phyloP scores from a whole-genome alignment of 2,329 filamentous ascomycete genomes.

The Diplodia intermedia region DNA sequence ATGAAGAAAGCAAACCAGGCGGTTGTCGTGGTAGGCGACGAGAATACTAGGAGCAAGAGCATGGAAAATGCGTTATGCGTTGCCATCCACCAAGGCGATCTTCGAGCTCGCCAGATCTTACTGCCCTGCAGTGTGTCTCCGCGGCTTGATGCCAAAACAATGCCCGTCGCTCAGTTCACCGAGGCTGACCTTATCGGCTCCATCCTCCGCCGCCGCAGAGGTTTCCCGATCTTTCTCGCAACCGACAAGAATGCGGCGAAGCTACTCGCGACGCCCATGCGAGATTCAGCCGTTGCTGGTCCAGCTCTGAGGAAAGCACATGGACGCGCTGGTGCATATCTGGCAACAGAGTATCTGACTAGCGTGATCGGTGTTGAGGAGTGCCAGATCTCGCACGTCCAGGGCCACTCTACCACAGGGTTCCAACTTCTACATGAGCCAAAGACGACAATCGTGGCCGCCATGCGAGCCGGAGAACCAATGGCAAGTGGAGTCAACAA shows the following conservation, averaged over 20 bases:
- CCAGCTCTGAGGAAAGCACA: background rate
- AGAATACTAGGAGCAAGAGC: constrained; percentile 53
- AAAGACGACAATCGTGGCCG: background rate
- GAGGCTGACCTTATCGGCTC: background rate
- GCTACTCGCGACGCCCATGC: background rate
- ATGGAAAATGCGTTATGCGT: constrained; percentile 43
- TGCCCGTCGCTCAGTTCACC: background rate
- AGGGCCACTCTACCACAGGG: background rate
- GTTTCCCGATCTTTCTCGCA: background rate
- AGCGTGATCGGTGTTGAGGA: background rate
- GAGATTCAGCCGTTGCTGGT: background rate
- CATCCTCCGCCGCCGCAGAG: background rate
- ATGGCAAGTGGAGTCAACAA: background rate
- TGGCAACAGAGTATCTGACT: background rate
- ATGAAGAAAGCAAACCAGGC: constrained; percentile 60
- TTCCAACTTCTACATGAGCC: background rate
- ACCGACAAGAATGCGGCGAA: background rate
- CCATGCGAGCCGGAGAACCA: background rate
- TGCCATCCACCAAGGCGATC: constrained; percentile 51
- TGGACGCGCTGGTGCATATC: background rate
- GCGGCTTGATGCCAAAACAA: background rate
- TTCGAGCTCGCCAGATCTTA: constrained; percentile 57
- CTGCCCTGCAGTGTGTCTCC: constrained; percentile 47
- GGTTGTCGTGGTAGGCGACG: constrained; percentile 62
- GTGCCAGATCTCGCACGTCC: background rate